phyloP scores from a whole-genome alignment of 2,329 filamentous ascomycete genomes.

The Verticillium isaacii region DNA sequence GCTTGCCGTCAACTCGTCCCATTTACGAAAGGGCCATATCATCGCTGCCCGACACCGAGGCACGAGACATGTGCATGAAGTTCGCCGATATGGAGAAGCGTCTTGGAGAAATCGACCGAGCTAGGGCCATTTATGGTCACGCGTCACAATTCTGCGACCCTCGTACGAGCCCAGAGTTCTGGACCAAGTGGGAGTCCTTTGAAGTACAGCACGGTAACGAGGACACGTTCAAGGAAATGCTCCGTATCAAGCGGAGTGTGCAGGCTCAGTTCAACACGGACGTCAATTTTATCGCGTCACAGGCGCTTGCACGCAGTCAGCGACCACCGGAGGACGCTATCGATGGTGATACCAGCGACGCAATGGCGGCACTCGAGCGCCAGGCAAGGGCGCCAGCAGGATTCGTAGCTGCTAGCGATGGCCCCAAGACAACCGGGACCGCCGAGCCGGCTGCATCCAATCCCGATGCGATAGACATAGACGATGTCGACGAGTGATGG shows the following conservation, averaged over 20 bases:
- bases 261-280: constrained; percentile 98
- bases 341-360: constrained; percentile 56
- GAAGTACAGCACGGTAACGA: constrained; percentile 98
- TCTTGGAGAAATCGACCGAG: constrained; percentile 89
- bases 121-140: constrained; percentile 92
- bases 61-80: constrained; percentile 96
- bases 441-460: constrained; percentile 50
- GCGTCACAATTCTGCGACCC: constrained; percentile 97
- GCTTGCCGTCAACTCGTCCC: constrained; percentile 84
- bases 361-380: constrained; percentile 84
- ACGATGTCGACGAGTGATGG: constrained; percentile 61
- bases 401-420: constrained; percentile 83
- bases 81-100: constrained; percentile 96
- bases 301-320: constrained; percentile 81
- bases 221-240: constrained; percentile 99
- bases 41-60: constrained; percentile 87
- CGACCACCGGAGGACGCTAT: constrained; percentile 44
- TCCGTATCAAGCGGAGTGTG: constrained; percentile 93
- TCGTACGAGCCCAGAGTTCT: constrained; percentile 82
- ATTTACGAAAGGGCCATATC: constrained; percentile 97
- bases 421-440: constrained; percentile 54
- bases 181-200: constrained; percentile 95
- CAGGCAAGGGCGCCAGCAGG: constrained; percentile 85
- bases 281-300: constrained; percentile 96
- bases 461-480: constrained; percentile 80